Percentiles rank a stretch among this genome's conserved stretches.
Conservation (phyloP, 345 rosid genomes). For the Gossypium stocksii region DNA sequence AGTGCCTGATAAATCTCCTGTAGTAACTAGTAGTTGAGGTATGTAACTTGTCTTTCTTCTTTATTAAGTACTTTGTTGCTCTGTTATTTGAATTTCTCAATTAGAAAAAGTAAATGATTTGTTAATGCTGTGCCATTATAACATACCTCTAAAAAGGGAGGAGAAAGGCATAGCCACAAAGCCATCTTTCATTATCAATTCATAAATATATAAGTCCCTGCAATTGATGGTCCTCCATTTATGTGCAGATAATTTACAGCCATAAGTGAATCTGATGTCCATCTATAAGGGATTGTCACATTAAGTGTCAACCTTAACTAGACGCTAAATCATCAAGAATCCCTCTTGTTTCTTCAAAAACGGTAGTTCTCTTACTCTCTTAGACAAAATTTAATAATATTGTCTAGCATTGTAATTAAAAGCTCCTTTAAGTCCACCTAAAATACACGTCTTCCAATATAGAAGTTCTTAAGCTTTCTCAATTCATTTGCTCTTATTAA, state of each 20-base stretch:
- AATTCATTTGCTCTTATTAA: not conserved
- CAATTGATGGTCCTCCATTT: not conserved
- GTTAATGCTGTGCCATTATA: not conserved
- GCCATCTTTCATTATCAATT: not conserved
- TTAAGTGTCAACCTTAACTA: not conserved
- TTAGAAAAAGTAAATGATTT: not conserved
- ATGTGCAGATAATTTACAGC: not conserved
- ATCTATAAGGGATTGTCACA: not conserved
- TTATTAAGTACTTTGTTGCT: not conserved
- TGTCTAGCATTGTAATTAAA: not conserved
- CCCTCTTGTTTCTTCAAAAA: not conserved
- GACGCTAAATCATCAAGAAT: not conserved
- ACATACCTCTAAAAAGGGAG: too few relatives aligned
- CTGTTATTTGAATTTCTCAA: not conserved
- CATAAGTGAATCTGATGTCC: not conserved
- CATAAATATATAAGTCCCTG: not conserved
- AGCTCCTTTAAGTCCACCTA: not conserved
- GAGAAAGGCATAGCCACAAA: not conserved
- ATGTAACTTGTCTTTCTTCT: not conserved
- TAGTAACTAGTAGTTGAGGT: not conserved
- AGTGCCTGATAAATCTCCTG: not conserved
- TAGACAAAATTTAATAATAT: not conserved
- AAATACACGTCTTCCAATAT: not conserved
- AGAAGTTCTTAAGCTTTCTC: conserved; percentile 1
- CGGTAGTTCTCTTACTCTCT: not conserved